Conservation (phyloP, 2,329 filamentous ascomycete genomes). For the Pseudocercospora fijiensis region DNA sequence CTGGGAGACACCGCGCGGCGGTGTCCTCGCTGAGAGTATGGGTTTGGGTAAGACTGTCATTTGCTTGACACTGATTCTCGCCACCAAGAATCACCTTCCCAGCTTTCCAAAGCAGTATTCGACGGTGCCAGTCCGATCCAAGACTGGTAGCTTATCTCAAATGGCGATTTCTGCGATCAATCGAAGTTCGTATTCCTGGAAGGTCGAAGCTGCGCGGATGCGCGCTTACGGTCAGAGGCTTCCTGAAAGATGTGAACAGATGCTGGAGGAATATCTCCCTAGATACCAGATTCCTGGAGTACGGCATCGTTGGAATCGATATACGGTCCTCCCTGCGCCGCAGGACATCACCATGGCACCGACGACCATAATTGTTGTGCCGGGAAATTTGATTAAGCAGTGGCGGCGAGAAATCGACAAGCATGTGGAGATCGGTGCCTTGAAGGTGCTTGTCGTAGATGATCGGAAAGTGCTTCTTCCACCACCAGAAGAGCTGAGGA, state of each 20-base stretch:
- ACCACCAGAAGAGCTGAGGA: conserved; percentile 55
- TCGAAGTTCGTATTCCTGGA: conserved; percentile 69
- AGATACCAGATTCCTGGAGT: conserved; percentile 45
- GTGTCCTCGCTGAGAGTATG: conserved; percentile 79
- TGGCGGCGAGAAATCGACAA: conserved; percentile 80
- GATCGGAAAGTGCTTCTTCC: conserved; percentile 57
- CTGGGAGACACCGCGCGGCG: conserved; percentile 74
- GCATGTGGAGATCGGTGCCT: conserved; percentile 61
- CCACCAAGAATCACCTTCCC: conserved; percentile 69
- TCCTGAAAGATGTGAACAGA: conserved; percentile 50
- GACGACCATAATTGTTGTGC: conserved; percentile 75
- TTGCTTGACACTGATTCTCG: conserved; percentile 68
- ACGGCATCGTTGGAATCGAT: conserved; percentile 45
- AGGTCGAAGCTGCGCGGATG: conserved; percentile 58
- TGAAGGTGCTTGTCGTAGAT: conserved; percentile 64
- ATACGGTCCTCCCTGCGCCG: conserved; percentile 41
- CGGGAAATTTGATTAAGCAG: conserved; percentile 77
- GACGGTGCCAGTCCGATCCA: conserved; percentile 44
- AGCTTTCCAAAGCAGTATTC: conserved; percentile 62
- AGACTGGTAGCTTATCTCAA: conserved; percentile 64
- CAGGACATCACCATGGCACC: conserved; percentile 63
- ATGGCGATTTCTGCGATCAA: conserved; percentile 74
- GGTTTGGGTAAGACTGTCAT: conserved; percentile 84
- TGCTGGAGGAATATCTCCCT: conserved; percentile 45
- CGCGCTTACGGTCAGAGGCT: conserved; percentile 53